Percentiles rank a stretch among this genome's conserved stretches.
phyloP scores from a whole-genome alignment of 352 stramenopile species.

The Phytophthora brassicae region DNA sequence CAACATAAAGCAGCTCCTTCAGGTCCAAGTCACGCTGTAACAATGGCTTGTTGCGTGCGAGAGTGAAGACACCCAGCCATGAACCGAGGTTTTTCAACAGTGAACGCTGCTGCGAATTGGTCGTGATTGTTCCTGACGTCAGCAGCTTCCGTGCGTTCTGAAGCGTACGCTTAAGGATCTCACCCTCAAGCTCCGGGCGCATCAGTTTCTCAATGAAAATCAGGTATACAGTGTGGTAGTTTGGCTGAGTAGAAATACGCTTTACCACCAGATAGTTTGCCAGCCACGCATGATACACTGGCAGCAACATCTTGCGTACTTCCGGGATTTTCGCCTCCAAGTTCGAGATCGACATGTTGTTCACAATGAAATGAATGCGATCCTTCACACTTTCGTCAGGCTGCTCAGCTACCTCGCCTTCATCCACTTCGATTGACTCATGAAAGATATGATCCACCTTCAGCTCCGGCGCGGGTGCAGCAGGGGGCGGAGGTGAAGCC shows the following conservation, averaged over 20 bases:
- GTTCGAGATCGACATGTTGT: constrained; percentile 99
- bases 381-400: constrained; percentile 91
- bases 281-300: constrained; percentile 96
- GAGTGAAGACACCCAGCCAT: constrained; percentile 98
- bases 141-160: constrained; percentile 96
- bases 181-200: constrained; percentile 88
- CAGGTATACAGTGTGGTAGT: constrained; percentile 98
- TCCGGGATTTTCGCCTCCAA: constrained; percentile 97
- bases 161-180: constrained; percentile 95
- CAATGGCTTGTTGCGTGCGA: constrained; percentile 97
- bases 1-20: constrained; percentile 97
- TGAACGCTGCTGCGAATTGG: constrained; percentile 96
- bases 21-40: constrained; percentile 98
- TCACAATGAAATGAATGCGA: constrained; percentile 99
- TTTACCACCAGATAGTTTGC: constrained; percentile 99
- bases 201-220: constrained; percentile 98
- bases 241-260: constrained; percentile 97
- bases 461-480: constrained; percentile 52
- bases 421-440: constrained; percentile 60
- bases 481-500: constrained; percentile 42
- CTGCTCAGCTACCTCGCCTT: constrained; percentile 63
- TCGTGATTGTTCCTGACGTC: constrained; percentile 97
- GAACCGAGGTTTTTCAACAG: constrained; percentile 99
- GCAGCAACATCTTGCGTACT: constrained; percentile 93
- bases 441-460: constrained; percentile 87